Conservation (phyloP, 768 basidiomycete species). For the Trametes villosa region DNA sequence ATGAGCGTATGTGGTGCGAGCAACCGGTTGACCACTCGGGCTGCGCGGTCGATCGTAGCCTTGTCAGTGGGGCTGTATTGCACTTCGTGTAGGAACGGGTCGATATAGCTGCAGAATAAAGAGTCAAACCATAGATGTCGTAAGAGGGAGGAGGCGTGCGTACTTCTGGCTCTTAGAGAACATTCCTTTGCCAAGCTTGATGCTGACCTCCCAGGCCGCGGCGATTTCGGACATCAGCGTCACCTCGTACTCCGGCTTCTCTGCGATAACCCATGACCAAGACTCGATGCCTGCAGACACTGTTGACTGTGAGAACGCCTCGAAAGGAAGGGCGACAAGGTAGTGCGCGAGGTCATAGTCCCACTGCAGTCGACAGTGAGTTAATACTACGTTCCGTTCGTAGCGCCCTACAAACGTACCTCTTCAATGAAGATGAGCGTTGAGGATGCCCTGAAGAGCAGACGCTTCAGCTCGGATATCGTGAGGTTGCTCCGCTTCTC, state of each 20-base stretch:
- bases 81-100: constrained; percentile 87
- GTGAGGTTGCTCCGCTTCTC: constrained; percentile 74
- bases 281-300: constrained; percentile 89
- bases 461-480: constrained; percentile 79
- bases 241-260: constrained; percentile 81
- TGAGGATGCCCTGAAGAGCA: constrained; percentile 87
- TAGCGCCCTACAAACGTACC: constrained; percentile 50
- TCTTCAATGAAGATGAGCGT: constrained; percentile 70
- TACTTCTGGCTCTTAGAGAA: constrained; percentile 86
- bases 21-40: constrained; percentile 69
- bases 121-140: not conserved
- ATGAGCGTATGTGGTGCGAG: constrained; percentile 85
- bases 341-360: constrained; percentile 87
- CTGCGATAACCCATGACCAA: constrained; percentile 95
- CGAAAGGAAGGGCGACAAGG: constrained; percentile 86
- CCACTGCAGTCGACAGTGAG: constrained; percentile 51
- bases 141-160: constrained; percentile 32
- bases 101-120: constrained; percentile 62
- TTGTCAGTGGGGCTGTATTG: constrained; percentile 92
- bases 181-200: constrained; percentile 76
- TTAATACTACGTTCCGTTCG: too few relatives aligned
- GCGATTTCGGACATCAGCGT: constrained; percentile 84
- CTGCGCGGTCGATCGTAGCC: constrained; percentile 74
- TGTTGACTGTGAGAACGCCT: constrained; percentile 84
- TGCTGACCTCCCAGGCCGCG: constrained; percentile 85